These are phyloP conservation scores for Byssochlamys sp. DNA, from an alignment of 2,329 filamentous ascomycete species.

Conservation along the genomic window DNA sequence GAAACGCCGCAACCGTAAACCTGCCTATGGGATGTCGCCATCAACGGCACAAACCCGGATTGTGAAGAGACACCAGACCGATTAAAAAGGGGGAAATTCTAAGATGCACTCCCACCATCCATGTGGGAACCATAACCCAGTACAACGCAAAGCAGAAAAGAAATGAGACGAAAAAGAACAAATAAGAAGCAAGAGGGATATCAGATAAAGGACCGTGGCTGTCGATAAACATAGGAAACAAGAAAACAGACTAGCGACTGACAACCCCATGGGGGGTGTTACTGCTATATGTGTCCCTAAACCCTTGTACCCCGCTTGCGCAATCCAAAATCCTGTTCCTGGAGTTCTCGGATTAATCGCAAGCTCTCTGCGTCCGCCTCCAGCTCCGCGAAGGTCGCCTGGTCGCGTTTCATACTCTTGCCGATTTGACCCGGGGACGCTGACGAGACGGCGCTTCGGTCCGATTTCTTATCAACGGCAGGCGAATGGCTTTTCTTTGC, in stretches of 20 bases:
- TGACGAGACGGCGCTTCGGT: conserved; percentile 14
- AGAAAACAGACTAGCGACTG: not conserved
- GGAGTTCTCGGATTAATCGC: conserved; percentile 35
- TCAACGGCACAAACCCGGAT: not conserved
- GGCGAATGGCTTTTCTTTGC: conserved; percentile 28
- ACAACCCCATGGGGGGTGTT: not conserved
- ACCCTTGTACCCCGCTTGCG: conserved; percentile 23
- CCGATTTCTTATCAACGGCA: conserved; percentile 28
- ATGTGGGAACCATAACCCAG: not conserved
- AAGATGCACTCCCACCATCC: not conserved
- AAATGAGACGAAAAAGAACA: not conserved
- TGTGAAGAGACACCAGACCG: not conserved
- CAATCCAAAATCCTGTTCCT: conserved; percentile 38
- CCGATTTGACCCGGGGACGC: conserved; percentile 19
- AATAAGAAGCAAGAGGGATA: not conserved
- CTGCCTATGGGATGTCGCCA: not conserved
- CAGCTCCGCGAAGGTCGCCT: conserved; percentile 16
- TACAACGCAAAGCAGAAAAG: not conserved
- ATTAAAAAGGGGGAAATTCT: not conserved
- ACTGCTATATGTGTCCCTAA: not conserved
- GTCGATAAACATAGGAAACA: not conserved
- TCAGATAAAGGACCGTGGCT: not conserved
- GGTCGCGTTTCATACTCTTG: conserved; percentile 21
- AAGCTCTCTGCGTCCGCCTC: conserved; percentile 35
- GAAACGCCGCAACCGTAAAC: not conserved